phyloP scores from a whole-genome alignment of 1,284 basidiomycete species.

The Leccinum pachyderme region DNA sequence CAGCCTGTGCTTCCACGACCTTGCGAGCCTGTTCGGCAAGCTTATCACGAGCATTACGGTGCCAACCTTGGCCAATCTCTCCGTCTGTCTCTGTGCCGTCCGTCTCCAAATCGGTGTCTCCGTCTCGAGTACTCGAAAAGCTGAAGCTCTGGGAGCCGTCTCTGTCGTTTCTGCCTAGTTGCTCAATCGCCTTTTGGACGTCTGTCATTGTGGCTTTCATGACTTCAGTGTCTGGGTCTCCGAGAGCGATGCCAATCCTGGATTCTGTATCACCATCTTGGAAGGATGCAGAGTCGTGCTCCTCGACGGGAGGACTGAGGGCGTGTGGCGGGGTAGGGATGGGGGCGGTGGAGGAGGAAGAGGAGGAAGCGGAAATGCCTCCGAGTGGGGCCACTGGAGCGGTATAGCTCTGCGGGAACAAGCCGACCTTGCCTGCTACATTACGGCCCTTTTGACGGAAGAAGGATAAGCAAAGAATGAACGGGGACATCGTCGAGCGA shows the following conservation, averaged over 20 bases:
- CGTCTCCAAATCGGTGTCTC: slow-evolving; percentile 52
- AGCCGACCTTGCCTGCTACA: slow-evolving; percentile 74
- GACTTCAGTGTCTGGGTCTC: slow-evolving; percentile 43
- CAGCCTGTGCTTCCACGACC: slow-evolving; percentile 56
- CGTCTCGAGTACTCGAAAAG: slow-evolving; percentile 63
- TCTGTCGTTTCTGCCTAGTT: slow-evolving; percentile 51
- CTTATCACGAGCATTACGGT: slow-evolving; percentile 62
- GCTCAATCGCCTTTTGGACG: slow-evolving; percentile 83
- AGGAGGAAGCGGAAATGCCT: slow-evolving; percentile 21
- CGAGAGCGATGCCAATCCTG: slow-evolving; percentile 25
- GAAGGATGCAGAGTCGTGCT: slow-evolving; percentile 38
- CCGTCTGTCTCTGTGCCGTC: slow-evolving; percentile 56
- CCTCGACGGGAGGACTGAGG: slow-evolving; percentile 47
- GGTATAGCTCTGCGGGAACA: slow-evolving; percentile 94
- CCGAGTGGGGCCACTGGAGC: slow-evolving; percentile 51
- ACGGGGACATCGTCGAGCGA: slow-evolving; percentile 20
- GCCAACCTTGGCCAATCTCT: slow-evolving; percentile 54
- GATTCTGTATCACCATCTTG: slow-evolving; percentile 34
- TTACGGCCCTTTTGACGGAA: slow-evolving; percentile 72
- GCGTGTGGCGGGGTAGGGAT: slow-evolving; percentile 26
- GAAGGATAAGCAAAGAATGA: slow-evolving; percentile 23
- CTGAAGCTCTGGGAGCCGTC: slow-evolving; percentile 70
- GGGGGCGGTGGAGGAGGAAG: slow-evolving; percentile 24
- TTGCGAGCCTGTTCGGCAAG: slow-evolving; percentile 73
- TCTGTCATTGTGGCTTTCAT: slow-evolving; percentile 87